Percentiles rank a stretch among this genome's conserved stretches.
Conservation (phyloP, 495 filamentous ascomycete species). For the Annulohypoxylon nitens region DNA sequence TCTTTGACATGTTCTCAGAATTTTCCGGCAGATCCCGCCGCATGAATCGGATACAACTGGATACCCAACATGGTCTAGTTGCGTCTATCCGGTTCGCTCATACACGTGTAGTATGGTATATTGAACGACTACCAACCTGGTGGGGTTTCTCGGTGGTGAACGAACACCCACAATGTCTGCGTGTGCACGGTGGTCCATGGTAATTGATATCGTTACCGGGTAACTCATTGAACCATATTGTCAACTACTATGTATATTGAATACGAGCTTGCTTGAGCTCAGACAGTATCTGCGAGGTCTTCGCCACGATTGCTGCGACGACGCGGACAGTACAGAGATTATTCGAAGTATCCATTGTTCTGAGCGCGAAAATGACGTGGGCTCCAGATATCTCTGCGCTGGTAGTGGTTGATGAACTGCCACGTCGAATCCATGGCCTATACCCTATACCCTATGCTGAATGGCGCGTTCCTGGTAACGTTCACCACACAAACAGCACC, state of each 20-base stretch:
- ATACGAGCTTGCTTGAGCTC: slow-evolving; percentile 22
- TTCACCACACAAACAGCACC: slow-evolving; percentile 13
- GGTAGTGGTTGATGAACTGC: slow-evolving; percentile 26
- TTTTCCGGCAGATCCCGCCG: slow-evolving; percentile 27
- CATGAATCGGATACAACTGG: slow-evolving; percentile 35
- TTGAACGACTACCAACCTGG: slow-evolving; percentile 30
- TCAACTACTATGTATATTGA: neutral
- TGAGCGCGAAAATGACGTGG: slow-evolving; percentile 14
- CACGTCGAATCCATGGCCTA: slow-evolving; percentile 37
- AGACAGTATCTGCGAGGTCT: slow-evolving; percentile 12
- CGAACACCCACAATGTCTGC: slow-evolving; percentile 26
- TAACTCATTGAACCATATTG: slow-evolving; percentile 14
- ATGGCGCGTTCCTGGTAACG: slow-evolving; percentile 9
- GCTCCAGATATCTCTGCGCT: slow-evolving; percentile 17
- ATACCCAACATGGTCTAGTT: slow-evolving; percentile 36
- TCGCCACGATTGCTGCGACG: slow-evolving; percentile 9
- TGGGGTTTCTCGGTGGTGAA: slow-evolving; percentile 29
- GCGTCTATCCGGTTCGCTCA: slow-evolving; percentile 33
- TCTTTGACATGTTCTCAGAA: slow-evolving; percentile 29
- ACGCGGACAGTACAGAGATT: slow-evolving; percentile 8
- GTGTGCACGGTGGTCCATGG: slow-evolving; percentile 20
- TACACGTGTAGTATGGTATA: slow-evolving; percentile 43
- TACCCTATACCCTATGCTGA: slow-evolving; percentile 20
- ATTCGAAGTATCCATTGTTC: slow-evolving; percentile 9
- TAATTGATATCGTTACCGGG: slow-evolving; percentile 19